These are phyloP conservation scores for Sphaerobolus stellatus DNA, from an alignment of 1,284 basidiomycete species.

Conservation along the genomic window DNA sequence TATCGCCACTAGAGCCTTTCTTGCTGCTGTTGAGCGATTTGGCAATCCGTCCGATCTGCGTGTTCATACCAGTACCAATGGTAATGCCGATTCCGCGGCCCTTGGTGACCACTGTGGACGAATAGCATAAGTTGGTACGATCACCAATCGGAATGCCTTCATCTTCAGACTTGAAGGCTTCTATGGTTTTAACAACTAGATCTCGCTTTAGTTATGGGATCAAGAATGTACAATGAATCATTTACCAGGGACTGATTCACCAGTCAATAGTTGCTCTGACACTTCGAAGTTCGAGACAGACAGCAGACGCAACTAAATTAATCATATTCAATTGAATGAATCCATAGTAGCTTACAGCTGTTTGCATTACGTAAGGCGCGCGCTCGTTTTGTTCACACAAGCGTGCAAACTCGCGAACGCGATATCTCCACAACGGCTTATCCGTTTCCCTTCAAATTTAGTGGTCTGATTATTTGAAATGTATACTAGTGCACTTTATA, in stretches of 20 bases:
- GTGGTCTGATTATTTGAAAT: too few species aligned
- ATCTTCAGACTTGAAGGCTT: conserved; percentile 28
- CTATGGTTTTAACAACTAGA: conserved; percentile 55
- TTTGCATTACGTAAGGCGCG: too few species aligned
- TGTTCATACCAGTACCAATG: conserved; percentile 63
- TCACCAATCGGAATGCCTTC: conserved; percentile 50
- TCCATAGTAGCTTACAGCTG: too few species aligned
- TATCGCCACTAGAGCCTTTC: not conserved
- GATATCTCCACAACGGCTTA: too few species aligned
- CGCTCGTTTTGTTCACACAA: not conserved
- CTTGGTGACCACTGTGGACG: conserved; percentile 64
- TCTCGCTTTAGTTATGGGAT: too few species aligned
- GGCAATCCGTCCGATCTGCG: conserved; percentile 64
- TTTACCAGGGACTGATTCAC: conserved; percentile 66
- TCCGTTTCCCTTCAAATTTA: too few species aligned
- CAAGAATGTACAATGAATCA: too few species aligned
- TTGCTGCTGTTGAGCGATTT: not conserved
- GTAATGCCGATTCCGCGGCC: conserved; percentile 62
- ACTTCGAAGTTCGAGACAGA: conserved; percentile 48
- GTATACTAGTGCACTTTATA: too few species aligned
- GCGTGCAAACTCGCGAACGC: not conserved
- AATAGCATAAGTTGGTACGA: conserved; percentile 54
- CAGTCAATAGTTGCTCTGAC: conserved; percentile 71
- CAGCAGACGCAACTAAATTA: not conserved
- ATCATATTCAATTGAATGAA: conserved; percentile 29